A percentile compares a stretch with the other conserved stretches of the same genome.
Evolutionary conservation across 768 basidiomycete species (phyloP).

Genomic region (Tephrocybe sp.): DNA sequence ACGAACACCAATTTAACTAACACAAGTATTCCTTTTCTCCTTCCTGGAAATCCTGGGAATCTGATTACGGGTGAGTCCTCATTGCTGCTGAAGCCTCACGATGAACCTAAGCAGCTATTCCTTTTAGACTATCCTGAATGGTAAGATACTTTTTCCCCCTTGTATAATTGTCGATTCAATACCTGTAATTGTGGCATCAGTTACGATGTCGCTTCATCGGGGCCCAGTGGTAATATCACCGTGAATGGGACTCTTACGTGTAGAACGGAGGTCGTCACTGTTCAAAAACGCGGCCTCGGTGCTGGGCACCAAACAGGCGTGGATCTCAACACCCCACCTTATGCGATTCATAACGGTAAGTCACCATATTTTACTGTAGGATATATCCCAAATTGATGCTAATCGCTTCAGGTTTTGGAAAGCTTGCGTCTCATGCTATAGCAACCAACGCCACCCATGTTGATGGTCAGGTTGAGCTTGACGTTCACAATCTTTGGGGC

Average conservation of each 20-base stretch:
- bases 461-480: conserved; percentile 59
- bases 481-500: conserved; percentile 71
- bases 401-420: conserved; percentile 39
- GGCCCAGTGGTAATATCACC: conserved; percentile 73
- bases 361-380: conserved; percentile 4
- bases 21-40: conserved; percentile 49
- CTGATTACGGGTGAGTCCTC: conserved; percentile 31
- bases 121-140: conserved; percentile 63
- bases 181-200: conserved; percentile 27
- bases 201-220: conserved; percentile 59
- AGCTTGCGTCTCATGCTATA: conserved; percentile 52
- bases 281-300: conserved; percentile 45
- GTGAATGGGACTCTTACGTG: conserved; percentile 65
- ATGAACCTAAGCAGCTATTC: neutral
- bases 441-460: conserved; percentile 73
- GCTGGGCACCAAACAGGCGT: conserved; percentile 44
- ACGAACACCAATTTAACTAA: conserved; percentile 55
- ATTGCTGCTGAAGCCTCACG: too few relatives aligned
- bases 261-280: conserved; percentile 17
- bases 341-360: conserved; percentile 70
- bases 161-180: neutral
- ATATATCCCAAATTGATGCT: too few relatives aligned
- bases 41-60: conserved; percentile 56
- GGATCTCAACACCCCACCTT: conserved; percentile 58
- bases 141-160: conserved; percentile 16